A percentile compares a stretch with the other conserved stretches of the same genome.
These are phyloP conservation scores for Pseudogymnoascus sp. DNA, from an alignment of 2,329 filamentous ascomycete genomes.

Conservation along the genomic window DNA sequence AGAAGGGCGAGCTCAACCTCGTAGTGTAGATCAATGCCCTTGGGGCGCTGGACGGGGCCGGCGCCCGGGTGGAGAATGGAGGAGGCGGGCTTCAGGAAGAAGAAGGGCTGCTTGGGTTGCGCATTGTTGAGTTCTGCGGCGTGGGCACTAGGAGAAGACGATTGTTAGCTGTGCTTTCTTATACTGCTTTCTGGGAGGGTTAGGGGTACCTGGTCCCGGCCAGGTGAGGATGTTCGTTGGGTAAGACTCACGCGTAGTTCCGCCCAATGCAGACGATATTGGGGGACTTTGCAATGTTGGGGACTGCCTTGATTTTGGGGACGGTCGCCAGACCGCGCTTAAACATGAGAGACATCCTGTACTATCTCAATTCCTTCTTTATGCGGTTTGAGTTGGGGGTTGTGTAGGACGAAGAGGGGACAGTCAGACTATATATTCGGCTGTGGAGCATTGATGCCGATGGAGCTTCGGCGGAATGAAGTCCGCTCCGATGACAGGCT, in stretches of 20 bases:
- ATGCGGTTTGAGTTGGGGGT: background rate
- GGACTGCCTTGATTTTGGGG: slow-evolving; percentile 23
- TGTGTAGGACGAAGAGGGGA: background rate
- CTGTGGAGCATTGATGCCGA: background rate
- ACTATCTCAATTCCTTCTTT: background rate
- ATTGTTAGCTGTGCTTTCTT: slow-evolving; percentile 10
- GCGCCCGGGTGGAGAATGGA: slow-evolving; percentile 72
- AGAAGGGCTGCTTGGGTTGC: slow-evolving; percentile 91
- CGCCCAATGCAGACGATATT: slow-evolving; percentile 74
- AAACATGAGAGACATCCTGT: slow-evolving; percentile 4
- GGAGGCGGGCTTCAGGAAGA: slow-evolving; percentile 92
- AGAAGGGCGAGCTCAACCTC: slow-evolving; percentile 90
- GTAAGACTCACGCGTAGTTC: slow-evolving; percentile 75
- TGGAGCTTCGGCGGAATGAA: background rate
- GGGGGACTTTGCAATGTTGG: slow-evolving; percentile 36
- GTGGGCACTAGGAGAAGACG: slow-evolving; percentile 59
- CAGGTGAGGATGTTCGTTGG: background rate
- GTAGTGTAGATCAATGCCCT: slow-evolving; percentile 80
- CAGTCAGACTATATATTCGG: background rate
- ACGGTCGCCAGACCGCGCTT: slow-evolving; percentile 29
- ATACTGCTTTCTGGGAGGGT: slow-evolving; percentile 3
- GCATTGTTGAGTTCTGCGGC: slow-evolving; percentile 83
- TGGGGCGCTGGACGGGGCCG: slow-evolving; percentile 74
- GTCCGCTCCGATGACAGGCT: background rate
- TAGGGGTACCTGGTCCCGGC: background rate